Evolutionary conservation across 306 rosid species (phyloP).

Genomic region (Oemleria cerasiformis): DNA sequence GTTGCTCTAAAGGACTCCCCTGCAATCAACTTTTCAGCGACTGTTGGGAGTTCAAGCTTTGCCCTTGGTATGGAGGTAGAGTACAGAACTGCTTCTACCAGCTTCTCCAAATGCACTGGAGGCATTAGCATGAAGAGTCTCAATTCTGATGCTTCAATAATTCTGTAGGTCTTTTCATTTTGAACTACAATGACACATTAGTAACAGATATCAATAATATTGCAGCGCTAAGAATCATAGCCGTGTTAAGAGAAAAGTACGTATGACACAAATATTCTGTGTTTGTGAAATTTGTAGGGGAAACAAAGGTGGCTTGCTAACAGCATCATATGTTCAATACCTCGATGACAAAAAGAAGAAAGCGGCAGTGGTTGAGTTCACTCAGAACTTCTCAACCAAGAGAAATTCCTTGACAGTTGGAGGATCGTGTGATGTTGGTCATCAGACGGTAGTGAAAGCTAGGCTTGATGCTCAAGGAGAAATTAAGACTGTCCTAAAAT

Average conservation of each 20-base stretch:
- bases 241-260: not conserved
- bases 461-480: constrained; percentile 20
- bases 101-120: constrained; percentile 15
- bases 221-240: no score
- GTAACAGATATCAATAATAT: no score
- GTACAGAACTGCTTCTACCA: constrained; percentile 14
- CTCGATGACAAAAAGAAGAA: not conserved
- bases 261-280: not conserved
- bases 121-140: constrained; percentile 23
- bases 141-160: constrained; percentile 18
- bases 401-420: constrained; percentile 22
- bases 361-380: constrained; percentile 21
- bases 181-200: not conserved
- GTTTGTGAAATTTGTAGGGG: not conserved
- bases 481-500: constrained; percentile 6
- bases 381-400: constrained; percentile 16
- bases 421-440: constrained; percentile 12
- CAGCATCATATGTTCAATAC: constrained; percentile 14
- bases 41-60: constrained; percentile 25
- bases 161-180: constrained; percentile 14
- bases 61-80: constrained; percentile 20
- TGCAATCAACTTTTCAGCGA: constrained; percentile 11
- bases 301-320: constrained; percentile 20
- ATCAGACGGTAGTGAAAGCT: constrained; percentile 15
- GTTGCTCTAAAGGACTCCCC: constrained; percentile 16